Conservation (phyloP, 177 flowering plant species). For the Vitis hybrid region DNA sequence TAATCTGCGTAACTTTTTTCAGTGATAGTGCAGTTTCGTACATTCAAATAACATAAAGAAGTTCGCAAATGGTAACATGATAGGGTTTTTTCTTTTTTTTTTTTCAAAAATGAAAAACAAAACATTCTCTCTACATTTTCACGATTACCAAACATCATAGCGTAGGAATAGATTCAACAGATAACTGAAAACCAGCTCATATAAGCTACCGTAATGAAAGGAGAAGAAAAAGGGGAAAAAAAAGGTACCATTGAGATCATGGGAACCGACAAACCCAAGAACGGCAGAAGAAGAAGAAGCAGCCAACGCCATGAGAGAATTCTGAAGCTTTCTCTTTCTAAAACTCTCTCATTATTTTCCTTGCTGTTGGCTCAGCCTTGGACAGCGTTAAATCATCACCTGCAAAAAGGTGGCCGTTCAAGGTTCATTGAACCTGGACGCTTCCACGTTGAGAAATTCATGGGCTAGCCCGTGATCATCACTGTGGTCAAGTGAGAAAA, state of each 20-base stretch:
- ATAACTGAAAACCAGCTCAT: neutral
- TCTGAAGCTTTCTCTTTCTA: neutral
- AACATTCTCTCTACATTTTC: no score
- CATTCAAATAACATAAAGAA: no score
- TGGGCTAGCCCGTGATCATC: neutral
- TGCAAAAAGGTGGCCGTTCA: neutral
- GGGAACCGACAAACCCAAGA: neutral
- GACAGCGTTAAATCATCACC: neutral
- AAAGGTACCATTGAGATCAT: slow-evolving; percentile 1
- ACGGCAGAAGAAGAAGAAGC: neutral
- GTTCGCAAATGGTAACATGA: no score
- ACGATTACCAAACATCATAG: neutral
- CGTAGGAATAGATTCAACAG: no score
- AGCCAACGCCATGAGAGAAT: slow-evolving; percentile 7
- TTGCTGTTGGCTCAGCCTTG: neutral
- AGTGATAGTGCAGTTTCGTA: no score
- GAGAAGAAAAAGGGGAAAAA: neutral
- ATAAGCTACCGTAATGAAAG: neutral
- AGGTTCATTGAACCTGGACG: slow-evolving; percentile 21
- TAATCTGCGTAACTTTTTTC: no score
- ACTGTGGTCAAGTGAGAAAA: neutral
- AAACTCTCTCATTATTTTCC: neutral
- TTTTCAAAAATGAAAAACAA: no score
- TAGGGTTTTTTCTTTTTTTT: no score
- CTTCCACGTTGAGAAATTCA: neutral